These are phyloP conservation scores for Lipomyces orientalis DNA, from an alignment of 805 yeast genomes.

Conservation along the genomic window DNA sequence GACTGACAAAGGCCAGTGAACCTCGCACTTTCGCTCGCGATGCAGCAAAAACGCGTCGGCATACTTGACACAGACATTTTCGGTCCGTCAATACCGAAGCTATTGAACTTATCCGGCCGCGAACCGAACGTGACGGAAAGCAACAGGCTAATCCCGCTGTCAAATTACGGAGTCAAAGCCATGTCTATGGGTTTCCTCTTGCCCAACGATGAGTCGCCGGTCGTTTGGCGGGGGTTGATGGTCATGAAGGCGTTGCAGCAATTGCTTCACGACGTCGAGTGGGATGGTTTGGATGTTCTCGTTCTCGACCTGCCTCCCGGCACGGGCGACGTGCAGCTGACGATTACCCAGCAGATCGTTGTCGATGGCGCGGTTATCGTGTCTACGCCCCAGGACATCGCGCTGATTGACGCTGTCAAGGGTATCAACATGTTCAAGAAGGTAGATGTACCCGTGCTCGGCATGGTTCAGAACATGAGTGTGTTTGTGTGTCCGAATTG, in stretches of 20 bases:
- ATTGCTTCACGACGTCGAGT: slow-evolving; percentile 78
- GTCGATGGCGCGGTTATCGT: slow-evolving; percentile 83
- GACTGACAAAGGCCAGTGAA: slow-evolving; percentile 51
- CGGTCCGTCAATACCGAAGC: slow-evolving; percentile 82
- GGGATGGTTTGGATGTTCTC: slow-evolving; percentile 69
- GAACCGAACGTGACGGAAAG: slow-evolving; percentile 53
- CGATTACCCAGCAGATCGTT: slow-evolving; percentile 76
- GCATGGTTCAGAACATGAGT: slow-evolving; percentile 85
- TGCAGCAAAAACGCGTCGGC: slow-evolving; percentile 64
- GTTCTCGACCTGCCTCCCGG: slow-evolving; percentile 91
- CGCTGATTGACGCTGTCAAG: slow-evolving; percentile 76
- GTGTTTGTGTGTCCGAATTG: slow-evolving; percentile 77
- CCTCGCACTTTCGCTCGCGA: slow-evolving; percentile 65
- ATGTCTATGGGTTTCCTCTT: slow-evolving; percentile 91
- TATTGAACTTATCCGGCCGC: slow-evolving; percentile 71
- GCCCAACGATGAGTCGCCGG: slow-evolving; percentile 65
- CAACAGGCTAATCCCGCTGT: slow-evolving; percentile 62
- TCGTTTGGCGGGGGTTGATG: slow-evolving; percentile 87
- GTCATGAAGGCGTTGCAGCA: slow-evolving; percentile 88
- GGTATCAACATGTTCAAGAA: slow-evolving; percentile 80
- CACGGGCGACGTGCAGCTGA: slow-evolving; percentile 85
- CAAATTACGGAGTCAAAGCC: slow-evolving; percentile 75
- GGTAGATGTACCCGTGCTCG: slow-evolving; percentile 72
- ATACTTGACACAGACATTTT: slow-evolving; percentile 80
- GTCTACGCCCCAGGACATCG: slow-evolving; percentile 86